These are phyloP conservation scores for Cyclaneusma minus DNA, from an alignment of 2,329 filamentous ascomycete genomes.

Conservation along the genomic window DNA sequence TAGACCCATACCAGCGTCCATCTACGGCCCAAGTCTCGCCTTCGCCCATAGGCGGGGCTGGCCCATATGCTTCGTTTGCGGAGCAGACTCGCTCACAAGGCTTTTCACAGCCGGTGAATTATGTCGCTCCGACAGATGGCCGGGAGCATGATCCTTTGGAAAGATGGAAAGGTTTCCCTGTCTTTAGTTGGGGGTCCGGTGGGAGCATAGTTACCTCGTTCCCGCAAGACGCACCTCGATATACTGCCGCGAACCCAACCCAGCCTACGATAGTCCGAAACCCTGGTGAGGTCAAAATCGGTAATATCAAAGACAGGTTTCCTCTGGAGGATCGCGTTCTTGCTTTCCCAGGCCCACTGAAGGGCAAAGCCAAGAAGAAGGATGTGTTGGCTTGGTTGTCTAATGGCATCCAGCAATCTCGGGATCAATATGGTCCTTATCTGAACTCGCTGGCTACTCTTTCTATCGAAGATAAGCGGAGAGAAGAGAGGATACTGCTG, in stretches of 20 bases:
- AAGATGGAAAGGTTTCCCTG: constrained; percentile 79
- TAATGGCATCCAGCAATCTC: constrained; percentile 48
- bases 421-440: constrained; percentile 22
- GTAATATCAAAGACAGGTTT: constrained; percentile 57
- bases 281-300: constrained; percentile 69
- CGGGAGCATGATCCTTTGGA: constrained; percentile 63
- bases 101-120: constrained; percentile 37
- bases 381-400: constrained; percentile 72
- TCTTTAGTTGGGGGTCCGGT: constrained; percentile 79
- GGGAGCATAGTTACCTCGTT: constrained; percentile 73
- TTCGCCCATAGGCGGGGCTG: constrained; percentile 10
- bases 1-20: constrained; percentile 32
- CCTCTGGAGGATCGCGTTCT: constrained; percentile 56
- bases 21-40: constrained; percentile 27
- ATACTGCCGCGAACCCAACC: constrained; percentile 51
- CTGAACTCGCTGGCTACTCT: constrained; percentile 30
- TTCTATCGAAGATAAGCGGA: constrained; percentile 50
- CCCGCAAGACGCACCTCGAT: constrained; percentile 76
- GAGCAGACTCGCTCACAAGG: constrained; percentile 27
- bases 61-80: constrained; percentile 4
- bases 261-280: constrained; percentile 67
- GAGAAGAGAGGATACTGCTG: constrained; percentile 65
- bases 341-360: constrained; percentile 82
- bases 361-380: constrained; percentile 89
- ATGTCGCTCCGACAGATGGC: constrained; percentile 48